phyloP scores from a whole-genome alignment of 202 grass and related monocot genomes.

The Zoysia matrella region DNA sequence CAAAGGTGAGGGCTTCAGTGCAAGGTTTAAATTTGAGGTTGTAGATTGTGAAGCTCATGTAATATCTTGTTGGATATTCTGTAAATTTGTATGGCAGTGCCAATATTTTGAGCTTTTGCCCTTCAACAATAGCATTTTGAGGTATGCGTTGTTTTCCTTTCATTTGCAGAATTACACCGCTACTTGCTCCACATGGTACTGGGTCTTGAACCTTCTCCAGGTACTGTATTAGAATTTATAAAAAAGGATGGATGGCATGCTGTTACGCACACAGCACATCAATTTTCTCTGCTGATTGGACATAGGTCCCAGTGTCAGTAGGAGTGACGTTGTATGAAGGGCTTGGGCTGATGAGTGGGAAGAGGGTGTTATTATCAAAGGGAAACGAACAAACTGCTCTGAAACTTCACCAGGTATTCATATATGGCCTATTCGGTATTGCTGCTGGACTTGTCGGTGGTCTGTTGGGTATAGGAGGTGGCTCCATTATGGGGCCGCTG shows the following conservation, averaged over 20 bases:
- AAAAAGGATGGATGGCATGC: constrained; percentile 16
- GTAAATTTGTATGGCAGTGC: background rate
- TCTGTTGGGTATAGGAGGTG: constrained; percentile 85
- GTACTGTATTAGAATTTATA: constrained; percentile 43
- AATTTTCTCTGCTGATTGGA: constrained; percentile 34
- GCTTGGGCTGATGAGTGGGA: constrained; percentile 70
- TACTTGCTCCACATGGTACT: constrained; percentile 78
- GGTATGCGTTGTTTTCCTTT: constrained; percentile 25
- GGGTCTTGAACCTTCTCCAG: constrained; percentile 90
- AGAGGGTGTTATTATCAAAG: constrained; percentile 70
- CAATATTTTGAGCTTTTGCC: background rate
- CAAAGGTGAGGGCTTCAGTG: constrained; percentile 57
- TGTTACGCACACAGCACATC: constrained; percentile 17
- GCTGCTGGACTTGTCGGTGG: constrained; percentile 73
- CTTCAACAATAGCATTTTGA: constrained; percentile 21
- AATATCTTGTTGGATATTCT: constrained; percentile 19
- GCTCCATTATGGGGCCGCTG: constrained; percentile 86
- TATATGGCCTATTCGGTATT: constrained; percentile 61
- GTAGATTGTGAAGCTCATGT: constrained; percentile 18
- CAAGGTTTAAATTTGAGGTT: constrained; percentile 30
- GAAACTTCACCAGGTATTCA: constrained; percentile 62
- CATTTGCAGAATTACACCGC: constrained; percentile 67
- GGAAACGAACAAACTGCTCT: constrained; percentile 55
- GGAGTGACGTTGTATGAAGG: constrained; percentile 79
- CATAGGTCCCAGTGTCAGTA: constrained; percentile 74